A percentile compares a stretch with the other conserved stretches of the same genome.
Evolutionary conservation across 306 rosid genomes (phyloP).

Genomic region (Ormosia semicastrata): DNA sequence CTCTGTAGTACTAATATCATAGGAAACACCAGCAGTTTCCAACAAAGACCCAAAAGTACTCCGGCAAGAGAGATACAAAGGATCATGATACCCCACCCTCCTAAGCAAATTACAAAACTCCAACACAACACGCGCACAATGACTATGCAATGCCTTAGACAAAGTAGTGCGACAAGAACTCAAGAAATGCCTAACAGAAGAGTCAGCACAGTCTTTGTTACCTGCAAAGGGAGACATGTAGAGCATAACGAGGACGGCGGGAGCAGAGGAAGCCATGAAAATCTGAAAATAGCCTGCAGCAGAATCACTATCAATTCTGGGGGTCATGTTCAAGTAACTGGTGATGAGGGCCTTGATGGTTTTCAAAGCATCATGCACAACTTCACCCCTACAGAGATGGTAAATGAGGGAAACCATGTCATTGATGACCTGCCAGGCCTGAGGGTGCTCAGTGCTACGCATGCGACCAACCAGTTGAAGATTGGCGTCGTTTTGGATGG

Average conservation of each 20-base stretch:
- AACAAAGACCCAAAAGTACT: constrained; percentile 63
- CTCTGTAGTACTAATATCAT: constrained; percentile 20
- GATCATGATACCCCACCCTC: constrained; percentile 48
- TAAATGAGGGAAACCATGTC: constrained; percentile 53
- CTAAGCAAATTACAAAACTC: constrained; percentile 87
- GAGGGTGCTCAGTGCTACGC: constrained; percentile 76
- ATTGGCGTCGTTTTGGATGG: constrained; percentile 61
- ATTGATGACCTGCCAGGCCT: constrained; percentile 77
- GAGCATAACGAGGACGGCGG: constrained; percentile 64
- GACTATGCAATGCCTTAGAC: constrained; percentile 40
- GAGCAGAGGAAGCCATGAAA: constrained; percentile 56
- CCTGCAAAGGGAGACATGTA: constrained; percentile 53
- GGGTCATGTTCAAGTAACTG: constrained; percentile 42
- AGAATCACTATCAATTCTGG: constrained; percentile 35
- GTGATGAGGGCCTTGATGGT: constrained; percentile 40
- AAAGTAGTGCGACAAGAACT: constrained; percentile 39
- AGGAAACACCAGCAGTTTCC: constrained; percentile 42
- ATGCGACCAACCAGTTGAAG: constrained; percentile 74
- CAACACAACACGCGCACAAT: constrained; percentile 59
- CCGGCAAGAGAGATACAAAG: constrained; percentile 71
- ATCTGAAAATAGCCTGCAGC: constrained; percentile 57
- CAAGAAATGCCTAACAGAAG: constrained; percentile 62
- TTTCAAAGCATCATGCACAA: constrained; percentile 28
- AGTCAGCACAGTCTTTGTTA: constrained; percentile 59
- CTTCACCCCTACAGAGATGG: constrained; percentile 62